Percentiles rank a stretch among this genome's conserved stretches.
These are phyloP conservation scores for Penicillium sp. DNA, from an alignment of 2,329 filamentous ascomycete genomes.

Conservation along the genomic window DNA sequence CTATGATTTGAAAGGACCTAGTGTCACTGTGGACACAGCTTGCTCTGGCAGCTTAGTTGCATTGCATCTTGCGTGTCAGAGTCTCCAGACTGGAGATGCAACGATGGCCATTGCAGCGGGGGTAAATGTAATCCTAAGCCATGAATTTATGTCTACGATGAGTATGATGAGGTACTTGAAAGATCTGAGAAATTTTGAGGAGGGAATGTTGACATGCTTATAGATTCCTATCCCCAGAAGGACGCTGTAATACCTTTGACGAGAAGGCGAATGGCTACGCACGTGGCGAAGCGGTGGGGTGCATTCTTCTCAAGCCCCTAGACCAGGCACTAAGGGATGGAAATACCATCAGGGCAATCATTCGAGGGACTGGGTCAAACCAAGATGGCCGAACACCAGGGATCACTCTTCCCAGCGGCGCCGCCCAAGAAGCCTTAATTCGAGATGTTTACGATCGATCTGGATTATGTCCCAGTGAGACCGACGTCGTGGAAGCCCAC, in stretches of 20 bases:
- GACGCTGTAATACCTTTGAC: conserved; percentile 42
- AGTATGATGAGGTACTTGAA: conserved; percentile 23
- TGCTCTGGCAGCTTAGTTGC: conserved; percentile 38
- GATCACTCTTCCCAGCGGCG: conserved; percentile 48
- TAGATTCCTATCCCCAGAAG: conserved; percentile 34
- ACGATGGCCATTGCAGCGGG: conserved; percentile 30
- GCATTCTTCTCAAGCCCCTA: conserved; percentile 38
- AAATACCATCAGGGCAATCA: conserved; percentile 39
- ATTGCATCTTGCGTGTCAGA: conserved; percentile 39
- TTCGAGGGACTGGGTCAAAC: conserved; percentile 34
- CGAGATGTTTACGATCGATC: conserved; percentile 35
- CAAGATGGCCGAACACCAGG: conserved; percentile 45
- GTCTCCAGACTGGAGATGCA: conserved; percentile 27
- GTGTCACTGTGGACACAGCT: conserved; percentile 39
- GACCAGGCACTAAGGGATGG: conserved; percentile 36
- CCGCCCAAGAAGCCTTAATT: conserved; percentile 41
- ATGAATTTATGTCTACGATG: conserved; percentile 33
- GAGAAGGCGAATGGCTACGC: conserved; percentile 43
- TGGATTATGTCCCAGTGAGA: conserved; percentile 27
- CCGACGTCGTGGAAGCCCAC: conserved; percentile 35
- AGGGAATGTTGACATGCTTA: neutral
- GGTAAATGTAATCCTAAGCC: conserved; percentile 31
- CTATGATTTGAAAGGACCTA: conserved; percentile 39
- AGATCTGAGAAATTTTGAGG: neutral
- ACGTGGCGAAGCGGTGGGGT: conserved; percentile 40